Conservation (phyloP, 1,284 basidiomycete genomes). For the Cyathus pygmaeus region DNA sequence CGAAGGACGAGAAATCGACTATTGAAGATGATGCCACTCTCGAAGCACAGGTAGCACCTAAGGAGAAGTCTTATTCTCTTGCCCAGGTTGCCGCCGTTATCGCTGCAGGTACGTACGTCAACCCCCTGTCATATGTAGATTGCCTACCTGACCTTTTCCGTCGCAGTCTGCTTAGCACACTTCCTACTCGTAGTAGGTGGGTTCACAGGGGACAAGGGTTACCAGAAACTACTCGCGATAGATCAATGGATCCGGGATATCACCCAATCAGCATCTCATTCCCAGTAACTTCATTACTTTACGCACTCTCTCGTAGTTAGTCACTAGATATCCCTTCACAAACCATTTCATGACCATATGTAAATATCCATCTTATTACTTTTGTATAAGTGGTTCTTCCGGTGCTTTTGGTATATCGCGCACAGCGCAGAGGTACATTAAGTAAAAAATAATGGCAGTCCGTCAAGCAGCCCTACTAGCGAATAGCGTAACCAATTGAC, state of each 20-base stretch:
- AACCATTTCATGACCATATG: too few relatives aligned
- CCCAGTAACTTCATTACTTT: too few relatives aligned
- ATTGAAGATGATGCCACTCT: slow-evolving; percentile 7
- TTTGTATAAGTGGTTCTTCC: too few relatives aligned
- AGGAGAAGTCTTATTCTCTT: slow-evolving; percentile 40
- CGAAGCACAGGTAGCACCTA: slow-evolving; percentile 15
- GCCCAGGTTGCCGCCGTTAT: slow-evolving; percentile 57
- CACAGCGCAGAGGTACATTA: neutral
- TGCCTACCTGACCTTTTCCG: neutral
- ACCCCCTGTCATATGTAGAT: neutral
- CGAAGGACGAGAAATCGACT: slow-evolving; percentile 13
- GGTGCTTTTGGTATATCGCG: neutral
- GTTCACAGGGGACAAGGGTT: slow-evolving; percentile 59
- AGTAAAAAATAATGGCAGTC: neutral
- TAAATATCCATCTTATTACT: too few relatives aligned
- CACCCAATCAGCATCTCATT: slow-evolving; percentile 11
- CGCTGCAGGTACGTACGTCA: slow-evolving; percentile 49
- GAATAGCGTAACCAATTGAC: neutral
- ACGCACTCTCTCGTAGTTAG: too few relatives aligned
- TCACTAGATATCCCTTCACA: too few relatives aligned
- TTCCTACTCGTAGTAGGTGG: slow-evolving; percentile 61
- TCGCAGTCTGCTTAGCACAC: slow-evolving; percentile 62
- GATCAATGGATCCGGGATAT: slow-evolving; percentile 50
- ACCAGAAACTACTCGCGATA: slow-evolving; percentile 54
- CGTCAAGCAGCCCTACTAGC: neutral